Conservation (phyloP, 495 filamentous ascomycete species). For the Penicillium bovifimosum region DNA sequence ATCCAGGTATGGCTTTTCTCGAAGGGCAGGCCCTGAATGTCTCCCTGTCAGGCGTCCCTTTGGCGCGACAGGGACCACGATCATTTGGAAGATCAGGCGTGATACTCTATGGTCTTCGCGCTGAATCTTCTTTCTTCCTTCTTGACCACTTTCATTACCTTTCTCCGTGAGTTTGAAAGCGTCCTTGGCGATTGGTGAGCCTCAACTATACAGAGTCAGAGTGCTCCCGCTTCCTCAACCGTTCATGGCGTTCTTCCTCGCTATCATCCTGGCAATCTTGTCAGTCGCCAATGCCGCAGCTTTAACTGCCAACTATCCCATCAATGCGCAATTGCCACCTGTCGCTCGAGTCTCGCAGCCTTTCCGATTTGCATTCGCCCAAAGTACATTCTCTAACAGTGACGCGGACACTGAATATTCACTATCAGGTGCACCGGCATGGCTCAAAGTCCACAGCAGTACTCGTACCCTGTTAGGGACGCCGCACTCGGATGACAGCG, state of each 20-base stretch:
- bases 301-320: conserved; percentile 55
- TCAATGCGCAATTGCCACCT: conserved; percentile 73
- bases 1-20: conserved; percentile 42
- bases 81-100: conserved; percentile 19
- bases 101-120: conserved; percentile 16
- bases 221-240: conserved; percentile 13
- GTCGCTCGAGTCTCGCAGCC: conserved; percentile 60
- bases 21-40: conserved; percentile 33
- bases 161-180: conserved; percentile 2
- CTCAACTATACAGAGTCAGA: conserved; percentile 8
- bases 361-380: conserved; percentile 64
- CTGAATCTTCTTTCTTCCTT: conserved; percentile 16
- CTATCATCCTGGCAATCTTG: conserved; percentile 30
- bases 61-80: conserved; percentile 25
- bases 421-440: conserved; percentile 56
- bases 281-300: conserved; percentile 35
- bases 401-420: conserved; percentile 52
- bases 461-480: conserved; percentile 61
- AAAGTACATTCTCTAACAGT: conserved; percentile 58
- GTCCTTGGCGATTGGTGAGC: conserved; percentile 9
- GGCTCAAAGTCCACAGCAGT: conserved; percentile 62
- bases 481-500: conserved; percentile 51
- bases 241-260: conserved; percentile 29
- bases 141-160: conserved; percentile 10
- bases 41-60: conserved; percentile 33